Evolutionary conservation across 495 filamentous ascomycete species (phyloP).

Genomic region (Articulospora tetracladia): DNA sequence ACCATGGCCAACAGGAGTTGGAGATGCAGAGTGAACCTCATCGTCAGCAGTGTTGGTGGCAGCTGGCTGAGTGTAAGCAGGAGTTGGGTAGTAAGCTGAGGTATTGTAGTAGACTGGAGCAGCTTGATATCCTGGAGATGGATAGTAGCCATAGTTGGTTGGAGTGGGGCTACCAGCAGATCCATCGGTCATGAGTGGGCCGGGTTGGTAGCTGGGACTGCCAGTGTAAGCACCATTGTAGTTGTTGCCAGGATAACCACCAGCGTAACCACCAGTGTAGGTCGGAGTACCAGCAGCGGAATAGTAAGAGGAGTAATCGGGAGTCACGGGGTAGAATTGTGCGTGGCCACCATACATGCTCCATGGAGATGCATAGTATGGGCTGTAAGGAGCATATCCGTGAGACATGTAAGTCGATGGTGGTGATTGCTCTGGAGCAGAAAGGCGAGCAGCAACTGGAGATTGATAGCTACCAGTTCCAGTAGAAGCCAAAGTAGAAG

Average conservation of each 20-base stretch:
- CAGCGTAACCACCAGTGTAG: background rate
- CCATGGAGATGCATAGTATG: background rate
- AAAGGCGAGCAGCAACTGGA: background rate
- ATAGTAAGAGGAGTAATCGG: background rate
- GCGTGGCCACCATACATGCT: background rate
- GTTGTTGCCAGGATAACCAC: background rate
- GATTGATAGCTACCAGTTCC: background rate
- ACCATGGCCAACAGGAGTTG: constrained; percentile 4
- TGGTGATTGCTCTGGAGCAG: background rate
- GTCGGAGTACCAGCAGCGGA: background rate
- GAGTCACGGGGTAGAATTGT: background rate
- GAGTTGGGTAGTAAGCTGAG: background rate
- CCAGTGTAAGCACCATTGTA: background rate
- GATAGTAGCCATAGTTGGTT: background rate
- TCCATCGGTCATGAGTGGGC: background rate
- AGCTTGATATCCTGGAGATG: background rate
- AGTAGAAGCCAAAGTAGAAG: background rate
- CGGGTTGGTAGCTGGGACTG: background rate
- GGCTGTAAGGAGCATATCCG: background rate
- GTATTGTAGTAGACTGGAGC: constrained; percentile 1
- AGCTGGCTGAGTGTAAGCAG: background rate
- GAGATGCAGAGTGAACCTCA: constrained; percentile 1
- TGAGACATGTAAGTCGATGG: background rate
- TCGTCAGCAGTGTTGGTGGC: background rate
- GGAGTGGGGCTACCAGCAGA: background rate